A percentile compares a stretch with the other conserved stretches of the same genome.
phyloP scores from a whole-genome alignment of 139 green algal genomes.

The Coccomyxa sp. region DNA sequence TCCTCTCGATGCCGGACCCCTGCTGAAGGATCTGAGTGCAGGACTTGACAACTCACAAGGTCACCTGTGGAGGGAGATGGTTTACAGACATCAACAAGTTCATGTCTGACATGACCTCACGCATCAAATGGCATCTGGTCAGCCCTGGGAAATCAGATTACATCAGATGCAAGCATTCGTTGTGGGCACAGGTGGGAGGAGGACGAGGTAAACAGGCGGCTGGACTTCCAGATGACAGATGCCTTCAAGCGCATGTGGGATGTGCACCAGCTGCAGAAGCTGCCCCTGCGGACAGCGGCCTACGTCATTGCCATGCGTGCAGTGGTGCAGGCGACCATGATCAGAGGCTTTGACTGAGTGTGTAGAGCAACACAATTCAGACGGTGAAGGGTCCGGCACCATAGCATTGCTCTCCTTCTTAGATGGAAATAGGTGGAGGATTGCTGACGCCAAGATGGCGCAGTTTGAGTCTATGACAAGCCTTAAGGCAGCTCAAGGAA shows the following conservation, averaged over 20 bases:
- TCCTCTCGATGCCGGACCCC: too few species aligned
- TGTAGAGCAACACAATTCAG: too few species aligned
- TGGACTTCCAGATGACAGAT: constrained; percentile 65
- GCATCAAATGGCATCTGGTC: not conserved
- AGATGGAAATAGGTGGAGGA: too few species aligned
- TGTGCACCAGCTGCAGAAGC: constrained; percentile 39
- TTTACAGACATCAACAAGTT: not conserved
- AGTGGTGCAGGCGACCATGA: constrained; percentile 71
- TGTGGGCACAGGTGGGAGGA: constrained; percentile 76
- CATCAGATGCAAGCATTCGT: too few species aligned
- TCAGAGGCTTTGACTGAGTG: constrained; percentile 81
- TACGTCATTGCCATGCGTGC: constrained; percentile 80
- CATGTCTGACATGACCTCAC: not conserved
- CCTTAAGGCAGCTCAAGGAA: too few species aligned
- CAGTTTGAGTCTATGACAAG: too few species aligned
- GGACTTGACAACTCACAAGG: too few species aligned
- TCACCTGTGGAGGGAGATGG: too few species aligned
- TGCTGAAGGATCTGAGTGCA: too few species aligned
- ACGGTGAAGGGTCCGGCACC: too few species aligned
- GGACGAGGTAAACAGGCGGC: constrained; percentile 61
- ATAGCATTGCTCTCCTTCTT: too few species aligned
- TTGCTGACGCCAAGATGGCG: too few species aligned
- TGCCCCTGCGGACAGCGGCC: constrained; percentile 75
- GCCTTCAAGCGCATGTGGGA: constrained; percentile 61
- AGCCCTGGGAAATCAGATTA: not conserved